Conservation (phyloP, 352 stramenopile species). For the Globisporangium lucens region DNA sequence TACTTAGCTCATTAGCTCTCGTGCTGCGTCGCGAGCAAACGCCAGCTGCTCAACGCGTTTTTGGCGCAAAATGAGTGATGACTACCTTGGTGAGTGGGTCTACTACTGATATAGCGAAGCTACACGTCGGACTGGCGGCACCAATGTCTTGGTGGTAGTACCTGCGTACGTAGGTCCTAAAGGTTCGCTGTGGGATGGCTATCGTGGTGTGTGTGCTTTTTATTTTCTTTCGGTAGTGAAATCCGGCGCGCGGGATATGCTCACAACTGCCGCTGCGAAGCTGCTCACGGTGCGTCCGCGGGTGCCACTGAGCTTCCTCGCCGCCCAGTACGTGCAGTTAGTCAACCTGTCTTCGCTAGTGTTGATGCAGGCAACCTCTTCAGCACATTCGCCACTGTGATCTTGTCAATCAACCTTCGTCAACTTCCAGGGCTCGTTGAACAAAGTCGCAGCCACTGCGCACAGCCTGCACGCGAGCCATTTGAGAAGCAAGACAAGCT, state of each 20-base stretch:
- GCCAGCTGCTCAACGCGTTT: no score
- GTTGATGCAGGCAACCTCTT: not conserved
- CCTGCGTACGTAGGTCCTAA: no score
- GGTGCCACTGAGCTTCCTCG: constrained; percentile 13
- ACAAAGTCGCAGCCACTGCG: constrained; percentile 5
- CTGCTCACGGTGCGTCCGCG: constrained; percentile 11
- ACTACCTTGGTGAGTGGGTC: constrained; percentile 11
- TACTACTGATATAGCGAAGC: not conserved
- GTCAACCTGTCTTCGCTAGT: not conserved
- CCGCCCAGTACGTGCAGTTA: constrained; percentile 8
- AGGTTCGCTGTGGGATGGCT: not conserved
- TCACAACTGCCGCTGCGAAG: constrained; percentile 12
- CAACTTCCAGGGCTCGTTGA: constrained; percentile 15
- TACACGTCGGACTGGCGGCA: no score
- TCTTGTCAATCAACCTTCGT: not conserved
- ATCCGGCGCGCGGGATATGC: constrained; percentile 12
- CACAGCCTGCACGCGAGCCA: constrained; percentile 7
- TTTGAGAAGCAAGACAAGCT: constrained; percentile 1
- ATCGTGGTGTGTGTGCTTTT: not conserved
- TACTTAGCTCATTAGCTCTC: no score
- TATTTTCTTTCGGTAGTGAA: not conserved
- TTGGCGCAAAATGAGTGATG: constrained; percentile 6
- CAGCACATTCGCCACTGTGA: not conserved
- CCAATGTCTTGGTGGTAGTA: no score
- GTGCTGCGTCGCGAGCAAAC: no score